A percentile compares a stretch with the other conserved stretches of the same genome.
Conservation (phyloP, 768 basidiomycete species). For the Boletales sp. region DNA sequence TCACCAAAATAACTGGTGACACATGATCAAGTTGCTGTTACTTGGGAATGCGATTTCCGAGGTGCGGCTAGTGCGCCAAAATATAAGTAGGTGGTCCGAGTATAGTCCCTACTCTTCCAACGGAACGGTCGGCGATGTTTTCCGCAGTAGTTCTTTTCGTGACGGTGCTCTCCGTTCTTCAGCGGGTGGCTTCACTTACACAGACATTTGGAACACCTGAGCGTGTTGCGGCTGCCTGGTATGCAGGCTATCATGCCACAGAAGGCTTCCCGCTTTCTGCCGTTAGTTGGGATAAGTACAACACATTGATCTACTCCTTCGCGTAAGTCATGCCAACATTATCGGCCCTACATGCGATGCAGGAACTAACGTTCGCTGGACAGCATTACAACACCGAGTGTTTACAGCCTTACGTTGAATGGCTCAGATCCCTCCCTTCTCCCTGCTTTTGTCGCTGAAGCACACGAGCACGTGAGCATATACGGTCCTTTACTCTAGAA, state of each 20-base stretch:
- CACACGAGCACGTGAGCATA: constrained; percentile 29
- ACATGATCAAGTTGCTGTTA: too few species aligned
- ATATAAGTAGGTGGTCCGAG: not conserved
- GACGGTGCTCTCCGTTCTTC: not conserved
- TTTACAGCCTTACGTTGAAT: constrained; percentile 26
- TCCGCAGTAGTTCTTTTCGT: not conserved
- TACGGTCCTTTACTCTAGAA: not conserved
- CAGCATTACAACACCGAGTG: constrained; percentile 32
- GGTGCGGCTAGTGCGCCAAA: not conserved
- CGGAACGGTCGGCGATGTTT: not conserved
- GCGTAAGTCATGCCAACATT: constrained; percentile 35
- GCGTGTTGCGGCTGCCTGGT: constrained; percentile 46
- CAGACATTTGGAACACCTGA: not conserved
- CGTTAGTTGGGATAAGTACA: constrained; percentile 72
- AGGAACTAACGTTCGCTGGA: not conserved
- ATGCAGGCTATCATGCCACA: constrained; percentile 60
- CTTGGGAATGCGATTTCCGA: not conserved
- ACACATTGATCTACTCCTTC: constrained; percentile 63
- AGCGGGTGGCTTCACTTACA: not conserved
- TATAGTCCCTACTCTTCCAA: not conserved
- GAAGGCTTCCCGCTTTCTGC: constrained; percentile 48
- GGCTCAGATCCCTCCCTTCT: constrained; percentile 49
- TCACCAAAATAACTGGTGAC: too few species aligned
- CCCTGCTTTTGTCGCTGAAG: constrained; percentile 52
- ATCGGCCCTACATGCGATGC: not conserved